Percentiles rank a stretch among this genome's conserved stretches.
phyloP scores from a whole-genome alignment of 306 rosid genomes.

The Lathyrus tuberosus region DNA sequence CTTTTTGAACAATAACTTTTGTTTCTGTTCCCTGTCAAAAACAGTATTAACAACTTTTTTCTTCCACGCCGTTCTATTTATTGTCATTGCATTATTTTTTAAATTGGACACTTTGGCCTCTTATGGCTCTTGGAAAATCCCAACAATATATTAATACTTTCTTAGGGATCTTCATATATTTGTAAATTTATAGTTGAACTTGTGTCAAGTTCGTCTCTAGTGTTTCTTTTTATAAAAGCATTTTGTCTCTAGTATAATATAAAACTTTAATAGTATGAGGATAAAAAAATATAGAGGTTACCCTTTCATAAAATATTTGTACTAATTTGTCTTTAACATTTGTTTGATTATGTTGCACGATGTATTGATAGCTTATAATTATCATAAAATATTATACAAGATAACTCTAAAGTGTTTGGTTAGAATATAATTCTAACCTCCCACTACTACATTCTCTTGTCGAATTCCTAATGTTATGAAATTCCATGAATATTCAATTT shows the following conservation, averaged over 20 bases:
- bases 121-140: neutral
- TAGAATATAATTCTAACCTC: neutral
- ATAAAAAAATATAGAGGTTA: neutral
- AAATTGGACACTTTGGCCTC: neutral
- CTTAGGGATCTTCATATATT: neutral
- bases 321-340: neutral
- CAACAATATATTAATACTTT: neutral
- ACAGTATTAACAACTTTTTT: constrained; percentile 10
- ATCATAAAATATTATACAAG: neutral
- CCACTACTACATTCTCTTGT: neutral
- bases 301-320: neutral
- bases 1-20: neutral
- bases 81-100: neutral
- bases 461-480: neutral
- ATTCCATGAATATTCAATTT: neutral
- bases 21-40: constrained; percentile 19
- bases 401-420: neutral
- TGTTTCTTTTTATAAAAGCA: neutral
- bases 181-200: neutral
- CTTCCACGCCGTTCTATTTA: constrained; percentile 5
- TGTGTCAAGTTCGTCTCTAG: neutral
- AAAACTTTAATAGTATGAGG: neutral
- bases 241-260: neutral
- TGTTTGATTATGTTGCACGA: constrained; percentile 23
- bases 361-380: neutral